Base-by-base conservation (phyloP, 495 filamentous ascomycete species). In the Daldinia vernicosa region DNA sequence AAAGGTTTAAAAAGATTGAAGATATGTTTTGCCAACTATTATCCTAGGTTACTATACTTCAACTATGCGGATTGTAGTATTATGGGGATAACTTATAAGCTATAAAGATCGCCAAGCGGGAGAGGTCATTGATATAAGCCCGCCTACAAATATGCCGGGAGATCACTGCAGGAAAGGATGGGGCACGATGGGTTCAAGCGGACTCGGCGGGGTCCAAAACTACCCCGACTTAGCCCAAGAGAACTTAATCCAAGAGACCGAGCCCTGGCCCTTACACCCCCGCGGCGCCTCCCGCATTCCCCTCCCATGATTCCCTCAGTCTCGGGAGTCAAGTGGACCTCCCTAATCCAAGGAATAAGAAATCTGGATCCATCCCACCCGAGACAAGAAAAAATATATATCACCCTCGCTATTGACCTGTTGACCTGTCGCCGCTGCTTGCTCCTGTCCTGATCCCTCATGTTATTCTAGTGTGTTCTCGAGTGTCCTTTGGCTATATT, bases 111-210 rank as follows among this genome's bases (percentile, higher is more conserved):
- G 30, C 53, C 17, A 35, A 56, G 53, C 3, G n/a, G 30, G 33
- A 2, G 28, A 35, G 30, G 53, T 30, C 1, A 59, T 72, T 64
- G 53, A 67, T 67, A 64, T 67, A 67, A 72, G 69, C 59, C 60
- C 35, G 69, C 56, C 19, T 63, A 64, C 55, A 56, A 67, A 67
- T 59, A 65, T 67, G 60, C 60, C 69, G 69, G 64, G 45, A 67
- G 69, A 72, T 72, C 69, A 43, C 54, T 71, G 63, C 63, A 71
- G 27, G 53, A 63, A 52, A 56, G 24, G 17, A 65, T 70, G 67
- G 67, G 66, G 66, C 40, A 64, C 26, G 61, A 67, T 32, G 45
- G 63, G 47, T 47, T 57, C 45, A 39, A 51, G 50, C 55, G 67
- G 60, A 40, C 61, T 60, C 53, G 47, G 67, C 61, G 67, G 67